Conservation (phyloP, 1,139 yeast genomes). For the Scheffersomyces lignicola region DNA sequence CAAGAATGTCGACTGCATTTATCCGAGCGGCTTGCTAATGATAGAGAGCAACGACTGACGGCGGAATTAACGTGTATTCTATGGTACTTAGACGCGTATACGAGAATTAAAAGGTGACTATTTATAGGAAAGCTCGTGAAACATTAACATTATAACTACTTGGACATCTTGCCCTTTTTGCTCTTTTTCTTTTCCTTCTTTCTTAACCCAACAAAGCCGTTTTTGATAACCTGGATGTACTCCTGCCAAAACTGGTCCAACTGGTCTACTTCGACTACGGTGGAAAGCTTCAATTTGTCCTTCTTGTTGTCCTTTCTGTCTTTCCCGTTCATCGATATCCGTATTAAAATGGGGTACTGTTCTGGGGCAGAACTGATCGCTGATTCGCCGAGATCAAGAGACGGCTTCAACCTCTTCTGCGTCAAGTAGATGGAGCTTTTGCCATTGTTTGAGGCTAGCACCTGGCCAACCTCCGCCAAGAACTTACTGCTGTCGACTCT, state of each 20-base stretch:
- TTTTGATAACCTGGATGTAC: constrained; percentile 63
- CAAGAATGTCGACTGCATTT: constrained; percentile 31
- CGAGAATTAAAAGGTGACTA: neutral
- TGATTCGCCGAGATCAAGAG: constrained; percentile 20
- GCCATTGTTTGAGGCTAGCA: constrained; percentile 34
- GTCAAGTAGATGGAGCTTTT: constrained; percentile 43
- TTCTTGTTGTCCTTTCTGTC: constrained; percentile 33
- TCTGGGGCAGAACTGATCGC: constrained; percentile 24
- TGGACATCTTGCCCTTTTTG: constrained; percentile 37
- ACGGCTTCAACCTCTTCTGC: constrained; percentile 39
- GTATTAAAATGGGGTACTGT: constrained; percentile 50
- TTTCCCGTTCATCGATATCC: constrained; percentile 60
- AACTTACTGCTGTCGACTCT: constrained; percentile 42
- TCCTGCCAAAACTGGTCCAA: constrained; percentile 70
- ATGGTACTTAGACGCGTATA: neutral
- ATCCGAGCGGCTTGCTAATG: constrained; percentile 46
- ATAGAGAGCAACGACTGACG: constrained; percentile 39
- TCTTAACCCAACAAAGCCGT: constrained; percentile 54
- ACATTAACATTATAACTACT: constrained; percentile 10
- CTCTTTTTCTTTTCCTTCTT: constrained; percentile 54
- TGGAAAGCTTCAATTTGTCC: constrained; percentile 56
- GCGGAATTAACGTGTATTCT: too few species aligned
- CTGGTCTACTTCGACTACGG: constrained; percentile 57
- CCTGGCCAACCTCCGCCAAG: constrained; percentile 28
- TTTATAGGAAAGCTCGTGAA: neutral